phyloP scores from a whole-genome alignment of 2,329 filamentous ascomycete genomes.

The Ceratocystis lukuohia region DNA sequence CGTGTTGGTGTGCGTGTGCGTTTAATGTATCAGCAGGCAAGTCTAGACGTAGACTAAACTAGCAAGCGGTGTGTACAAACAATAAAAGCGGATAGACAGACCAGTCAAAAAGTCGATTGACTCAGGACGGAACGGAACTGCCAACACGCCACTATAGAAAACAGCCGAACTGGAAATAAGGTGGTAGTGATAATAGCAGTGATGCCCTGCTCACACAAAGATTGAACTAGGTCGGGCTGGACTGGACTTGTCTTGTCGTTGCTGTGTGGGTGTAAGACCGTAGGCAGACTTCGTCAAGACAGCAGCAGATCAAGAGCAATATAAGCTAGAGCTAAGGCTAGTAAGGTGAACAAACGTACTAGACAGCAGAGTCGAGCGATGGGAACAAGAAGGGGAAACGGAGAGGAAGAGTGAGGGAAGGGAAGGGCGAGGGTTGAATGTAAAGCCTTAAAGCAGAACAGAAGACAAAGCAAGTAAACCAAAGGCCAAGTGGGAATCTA shows the following conservation, averaged over 20 bases:
- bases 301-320: background rate
- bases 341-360: background rate
- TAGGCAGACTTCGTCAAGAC: background rate
- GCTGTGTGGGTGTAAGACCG: background rate
- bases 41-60: background rate
- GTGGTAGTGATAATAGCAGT: background rate
- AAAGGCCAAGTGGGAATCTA: background rate
- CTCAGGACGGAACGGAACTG: background rate
- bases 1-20: background rate
- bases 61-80: conserved; percentile 1
- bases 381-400: too few species aligned
- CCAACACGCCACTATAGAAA: background rate
- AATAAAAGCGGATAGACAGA: background rate
- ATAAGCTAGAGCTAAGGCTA: background rate
- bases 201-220: background rate
- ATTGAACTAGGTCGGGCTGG: background rate
- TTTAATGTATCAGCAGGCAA: background rate
- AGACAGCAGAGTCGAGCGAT: background rate
- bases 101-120: background rate
- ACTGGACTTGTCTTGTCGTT: background rate
- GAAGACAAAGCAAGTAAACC: conserved; percentile 5
- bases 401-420: background rate
- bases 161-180: background rate
- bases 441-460: background rate
- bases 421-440: background rate